phyloP scores from a whole-genome alignment of 495 filamentous ascomycete genomes.

The Mycothermus thermophilus region DNA sequence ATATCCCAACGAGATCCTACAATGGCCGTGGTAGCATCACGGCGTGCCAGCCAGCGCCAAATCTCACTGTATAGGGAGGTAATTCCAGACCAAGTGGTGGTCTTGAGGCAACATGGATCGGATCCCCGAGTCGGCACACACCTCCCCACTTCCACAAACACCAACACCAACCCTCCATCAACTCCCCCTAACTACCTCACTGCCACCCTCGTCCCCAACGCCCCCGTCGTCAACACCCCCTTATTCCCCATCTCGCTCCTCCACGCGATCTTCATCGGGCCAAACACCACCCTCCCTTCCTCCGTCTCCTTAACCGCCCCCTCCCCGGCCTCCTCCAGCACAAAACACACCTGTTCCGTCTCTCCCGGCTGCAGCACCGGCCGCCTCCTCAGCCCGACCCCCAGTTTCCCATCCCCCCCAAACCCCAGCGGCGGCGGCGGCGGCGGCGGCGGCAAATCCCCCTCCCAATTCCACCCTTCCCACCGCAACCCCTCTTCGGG shows the following conservation, averaged over 20 bases:
- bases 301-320: constrained; percentile 36
- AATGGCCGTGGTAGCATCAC: too few species aligned
- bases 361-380: constrained; percentile 73
- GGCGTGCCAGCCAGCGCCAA: too few species aligned
- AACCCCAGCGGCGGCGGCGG: too few species aligned
- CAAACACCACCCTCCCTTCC: constrained; percentile 54
- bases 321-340: constrained; percentile 54
- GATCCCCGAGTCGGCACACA: too few species aligned
- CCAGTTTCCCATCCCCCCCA: not conserved
- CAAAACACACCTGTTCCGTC: constrained; percentile 81
- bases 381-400: constrained; percentile 18
- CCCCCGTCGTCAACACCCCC: constrained; percentile 77
- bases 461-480: constrained; percentile 30
- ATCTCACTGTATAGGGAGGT: too few species aligned
- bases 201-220: constrained; percentile 52
- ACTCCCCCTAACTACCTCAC: too few species aligned
- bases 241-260: constrained; percentile 77
- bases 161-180: too few species aligned
- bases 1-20: too few species aligned
- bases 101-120: too few species aligned
- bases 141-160: too few species aligned
- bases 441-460: constrained; percentile 34
- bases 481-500: constrained; percentile 34
- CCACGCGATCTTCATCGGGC: constrained; percentile 79
- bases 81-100: too few species aligned